A percentile compares a stretch with the other conserved stretches of the same genome.
Conservation (phyloP, 495 filamentous ascomycete genomes). For the Neurospora tetrasperma region DNA sequence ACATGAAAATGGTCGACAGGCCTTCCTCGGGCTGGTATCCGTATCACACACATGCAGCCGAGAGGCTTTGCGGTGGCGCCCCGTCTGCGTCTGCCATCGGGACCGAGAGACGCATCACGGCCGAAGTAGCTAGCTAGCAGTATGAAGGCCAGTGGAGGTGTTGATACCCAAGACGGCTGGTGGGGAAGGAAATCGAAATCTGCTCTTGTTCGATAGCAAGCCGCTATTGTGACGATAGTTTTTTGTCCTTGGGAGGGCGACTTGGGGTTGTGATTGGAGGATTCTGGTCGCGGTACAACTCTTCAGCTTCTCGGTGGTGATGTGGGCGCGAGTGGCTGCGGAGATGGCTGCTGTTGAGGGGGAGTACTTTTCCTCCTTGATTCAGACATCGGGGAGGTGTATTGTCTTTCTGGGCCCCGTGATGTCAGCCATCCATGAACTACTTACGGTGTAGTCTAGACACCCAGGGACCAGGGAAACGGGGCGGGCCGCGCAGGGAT, state of each 20-base stretch:
- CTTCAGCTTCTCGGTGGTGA: neutral
- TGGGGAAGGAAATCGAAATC: neutral
- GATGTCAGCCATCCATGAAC: neutral
- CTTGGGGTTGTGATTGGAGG: neutral
- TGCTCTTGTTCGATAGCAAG: neutral
- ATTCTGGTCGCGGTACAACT: neutral
- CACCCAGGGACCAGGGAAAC: neutral
- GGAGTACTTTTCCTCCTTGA: neutral
- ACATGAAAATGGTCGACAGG: neutral
- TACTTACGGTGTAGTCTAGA: neutral
- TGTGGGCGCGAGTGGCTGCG: neutral
- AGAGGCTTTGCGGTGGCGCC: neutral
- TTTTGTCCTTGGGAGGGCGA: neutral
- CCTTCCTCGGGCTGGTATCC: neutral
- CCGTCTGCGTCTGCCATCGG: slow-evolving; percentile 1
- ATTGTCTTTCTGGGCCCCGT: neutral
- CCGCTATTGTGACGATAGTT: neutral
- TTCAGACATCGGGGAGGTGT: neutral
- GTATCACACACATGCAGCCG: neutral
- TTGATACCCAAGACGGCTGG: slow-evolving; percentile 1
- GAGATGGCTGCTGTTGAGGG: neutral
- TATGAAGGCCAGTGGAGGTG: neutral
- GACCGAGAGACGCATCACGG: slow-evolving; percentile 5
- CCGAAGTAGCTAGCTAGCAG: neutral
- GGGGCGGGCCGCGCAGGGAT: neutral